Evolutionary conservation across 306 rosid genomes (phyloP).

Genomic region (Adenanthera pavonina): DNA sequence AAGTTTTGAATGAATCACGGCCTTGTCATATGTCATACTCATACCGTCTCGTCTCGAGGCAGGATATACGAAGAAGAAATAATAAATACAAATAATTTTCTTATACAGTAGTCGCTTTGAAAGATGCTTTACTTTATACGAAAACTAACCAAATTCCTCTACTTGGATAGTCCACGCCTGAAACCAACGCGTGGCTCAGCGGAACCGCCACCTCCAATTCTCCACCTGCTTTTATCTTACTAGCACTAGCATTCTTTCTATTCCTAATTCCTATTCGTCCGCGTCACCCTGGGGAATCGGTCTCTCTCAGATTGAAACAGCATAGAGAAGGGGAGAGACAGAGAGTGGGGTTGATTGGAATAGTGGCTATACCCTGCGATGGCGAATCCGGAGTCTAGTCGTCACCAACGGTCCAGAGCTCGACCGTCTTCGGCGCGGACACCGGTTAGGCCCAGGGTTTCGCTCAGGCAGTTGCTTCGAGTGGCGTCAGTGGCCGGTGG

Average conservation of each 20-base stretch:
- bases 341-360: background rate
- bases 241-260: background rate
- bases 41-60: no score
- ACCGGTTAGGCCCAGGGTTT: conserved; percentile 44
- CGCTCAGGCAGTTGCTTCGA: conserved; percentile 58
- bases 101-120: background rate
- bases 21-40: no score
- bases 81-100: background rate
- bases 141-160: background rate
- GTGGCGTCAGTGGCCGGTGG: conserved; percentile 91
- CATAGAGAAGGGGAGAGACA: conserved; percentile 9
- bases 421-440: conserved; percentile 46
- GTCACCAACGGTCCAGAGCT: conserved; percentile 44
- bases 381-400: conserved; percentile 59
- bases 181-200: background rate
- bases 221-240: background rate
- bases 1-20: background rate
- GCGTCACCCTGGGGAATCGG: conserved; percentile 40
- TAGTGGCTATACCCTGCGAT: conserved; percentile 22
- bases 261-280: conserved; percentile 45
- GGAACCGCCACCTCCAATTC: conserved; percentile 8
- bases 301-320: conserved; percentile 12
- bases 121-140: background rate
- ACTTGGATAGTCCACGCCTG: background rate
- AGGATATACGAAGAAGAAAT: background rate